Evolutionary conservation across 2,329 filamentous ascomycete species (phyloP).

Genomic region (Penicillium rolfsii): DNA sequence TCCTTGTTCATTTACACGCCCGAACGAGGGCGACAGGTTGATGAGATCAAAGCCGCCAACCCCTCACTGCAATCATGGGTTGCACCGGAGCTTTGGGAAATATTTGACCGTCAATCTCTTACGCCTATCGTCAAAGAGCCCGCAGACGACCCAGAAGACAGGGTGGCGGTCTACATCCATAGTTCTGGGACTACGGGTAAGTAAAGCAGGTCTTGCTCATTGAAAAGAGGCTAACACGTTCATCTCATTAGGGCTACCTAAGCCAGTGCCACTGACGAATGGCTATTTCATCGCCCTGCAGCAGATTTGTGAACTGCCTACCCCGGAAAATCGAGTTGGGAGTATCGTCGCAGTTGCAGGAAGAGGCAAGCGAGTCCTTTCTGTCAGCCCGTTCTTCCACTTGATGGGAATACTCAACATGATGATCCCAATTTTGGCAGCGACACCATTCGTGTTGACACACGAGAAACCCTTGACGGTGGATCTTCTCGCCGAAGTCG

Average conservation of each 20-base stretch:
- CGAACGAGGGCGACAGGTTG: slow-evolving; percentile 26
- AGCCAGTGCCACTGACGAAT: slow-evolving; percentile 26
- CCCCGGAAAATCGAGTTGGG: neutral
- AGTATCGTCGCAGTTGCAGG: neutral
- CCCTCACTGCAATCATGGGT: slow-evolving; percentile 15
- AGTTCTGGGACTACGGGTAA: slow-evolving; percentile 22
- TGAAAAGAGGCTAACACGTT: neutral
- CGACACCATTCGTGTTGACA: slow-evolving; percentile 6
- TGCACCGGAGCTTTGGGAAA: slow-evolving; percentile 17
- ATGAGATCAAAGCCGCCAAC: slow-evolving; percentile 7
- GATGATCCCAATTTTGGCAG: slow-evolving; percentile 5
- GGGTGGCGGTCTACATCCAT: slow-evolving; percentile 18
- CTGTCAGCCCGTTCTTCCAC: slow-evolving; percentile 20
- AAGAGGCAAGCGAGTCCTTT: slow-evolving; percentile 1
- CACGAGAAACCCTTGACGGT: slow-evolving; percentile 17
- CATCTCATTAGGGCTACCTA: slow-evolving; percentile 18
- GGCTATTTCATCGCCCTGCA: slow-evolving; percentile 18
- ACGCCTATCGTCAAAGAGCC: neutral
- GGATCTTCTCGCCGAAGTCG: slow-evolving; percentile 10
- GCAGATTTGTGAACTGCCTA: neutral
- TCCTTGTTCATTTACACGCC: slow-evolving; percentile 18
- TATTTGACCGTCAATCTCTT: slow-evolving; percentile 10
- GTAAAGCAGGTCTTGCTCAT: neutral
- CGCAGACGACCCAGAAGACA: slow-evolving; percentile 13
- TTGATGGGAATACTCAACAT: slow-evolving; percentile 17